Percentiles rank a stretch among this genome's conserved stretches.
Conservation (phyloP, 495 filamentous ascomycete genomes). For the Margaritispora aquatica region DNA sequence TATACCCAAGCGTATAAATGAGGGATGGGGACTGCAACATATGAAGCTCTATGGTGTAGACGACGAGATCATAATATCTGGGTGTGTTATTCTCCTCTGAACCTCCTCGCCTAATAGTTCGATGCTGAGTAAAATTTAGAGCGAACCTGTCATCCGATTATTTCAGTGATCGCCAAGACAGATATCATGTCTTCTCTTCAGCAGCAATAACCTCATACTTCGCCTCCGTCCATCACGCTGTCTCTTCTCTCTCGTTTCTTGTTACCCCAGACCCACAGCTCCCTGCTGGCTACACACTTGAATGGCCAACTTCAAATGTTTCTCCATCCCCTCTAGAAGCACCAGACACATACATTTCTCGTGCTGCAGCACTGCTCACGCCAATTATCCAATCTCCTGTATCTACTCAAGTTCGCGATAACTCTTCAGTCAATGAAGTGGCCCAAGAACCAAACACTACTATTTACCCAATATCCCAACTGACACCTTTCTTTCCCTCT, state of each 20-base stretch:
- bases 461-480: constrained; percentile 79
- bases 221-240: constrained; percentile 62
- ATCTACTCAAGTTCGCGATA: background rate
- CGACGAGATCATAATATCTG: constrained; percentile 92
- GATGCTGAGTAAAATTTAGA: no score
- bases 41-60: constrained; percentile 99
- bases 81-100: no score
- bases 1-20: constrained; percentile 86
- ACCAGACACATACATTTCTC: constrained; percentile 59
- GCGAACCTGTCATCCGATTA: constrained; percentile 93
- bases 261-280: constrained; percentile 54
- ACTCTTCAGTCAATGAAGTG: constrained; percentile 10
- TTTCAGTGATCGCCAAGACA: constrained; percentile 91
- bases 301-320: constrained; percentile 74
- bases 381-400: constrained; percentile 52
- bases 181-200: constrained; percentile 87
- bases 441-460: constrained; percentile 51
- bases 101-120: no score
- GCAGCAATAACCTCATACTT: constrained; percentile 79
- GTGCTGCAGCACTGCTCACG: constrained; percentile 57
- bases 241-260: constrained; percentile 76
- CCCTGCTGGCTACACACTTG: constrained; percentile 58
- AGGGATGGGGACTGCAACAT: constrained; percentile 97
- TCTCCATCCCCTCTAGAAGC: constrained; percentile 64
- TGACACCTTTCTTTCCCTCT: constrained; percentile 64